A percentile compares a stretch with the other conserved stretches of the same genome.
phyloP scores from a whole-genome alignment of 1,284 basidiomycete genomes.

The Rhodotorula sp. region DNA sequence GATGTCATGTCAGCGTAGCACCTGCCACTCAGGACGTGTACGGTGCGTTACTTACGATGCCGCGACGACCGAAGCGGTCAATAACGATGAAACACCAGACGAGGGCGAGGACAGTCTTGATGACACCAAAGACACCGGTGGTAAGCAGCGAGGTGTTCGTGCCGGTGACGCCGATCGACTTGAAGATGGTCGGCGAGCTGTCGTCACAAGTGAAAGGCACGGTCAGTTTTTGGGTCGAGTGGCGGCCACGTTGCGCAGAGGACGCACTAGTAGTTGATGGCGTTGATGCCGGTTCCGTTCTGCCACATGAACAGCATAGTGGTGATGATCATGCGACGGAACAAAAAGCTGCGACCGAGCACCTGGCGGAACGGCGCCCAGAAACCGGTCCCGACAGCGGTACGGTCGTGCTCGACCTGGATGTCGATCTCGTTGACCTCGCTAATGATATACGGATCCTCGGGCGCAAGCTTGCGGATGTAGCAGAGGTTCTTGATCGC shows the following conservation, averaged over 20 bases:
- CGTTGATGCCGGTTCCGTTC: conserved; percentile 42
- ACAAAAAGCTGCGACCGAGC: conserved; percentile 25
- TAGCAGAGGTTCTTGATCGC: conserved; percentile 59
- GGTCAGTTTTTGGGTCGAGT: not conserved
- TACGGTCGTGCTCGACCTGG: conserved; percentile 35
- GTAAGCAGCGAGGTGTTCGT: conserved; percentile 54
- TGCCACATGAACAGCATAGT: conserved; percentile 47
- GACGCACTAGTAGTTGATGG: conserved; percentile 8
- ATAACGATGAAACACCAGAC: conserved; percentile 49
- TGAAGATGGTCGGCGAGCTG: conserved; percentile 58
- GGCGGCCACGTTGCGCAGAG: not conserved
- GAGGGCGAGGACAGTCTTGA: conserved; percentile 48
- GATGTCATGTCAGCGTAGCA: not conserved
- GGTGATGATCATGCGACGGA: conserved; percentile 44
- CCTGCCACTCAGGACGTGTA: not conserved
- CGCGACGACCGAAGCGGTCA: conserved; percentile 52
- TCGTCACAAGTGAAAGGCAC: not conserved
- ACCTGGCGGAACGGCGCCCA: conserved; percentile 34
- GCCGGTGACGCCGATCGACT: conserved; percentile 59
- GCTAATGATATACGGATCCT: conserved; percentile 27
- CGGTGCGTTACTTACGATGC: conserved; percentile 35
- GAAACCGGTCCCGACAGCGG: conserved; percentile 31
- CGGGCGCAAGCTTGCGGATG: conserved; percentile 23
- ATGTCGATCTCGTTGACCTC: conserved; percentile 38
- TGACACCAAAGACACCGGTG: conserved; percentile 56